These are phyloP conservation scores for Skeletonema potamos DNA, from an alignment of 108 stramenopile genomes.

Conservation along the genomic window DNA sequence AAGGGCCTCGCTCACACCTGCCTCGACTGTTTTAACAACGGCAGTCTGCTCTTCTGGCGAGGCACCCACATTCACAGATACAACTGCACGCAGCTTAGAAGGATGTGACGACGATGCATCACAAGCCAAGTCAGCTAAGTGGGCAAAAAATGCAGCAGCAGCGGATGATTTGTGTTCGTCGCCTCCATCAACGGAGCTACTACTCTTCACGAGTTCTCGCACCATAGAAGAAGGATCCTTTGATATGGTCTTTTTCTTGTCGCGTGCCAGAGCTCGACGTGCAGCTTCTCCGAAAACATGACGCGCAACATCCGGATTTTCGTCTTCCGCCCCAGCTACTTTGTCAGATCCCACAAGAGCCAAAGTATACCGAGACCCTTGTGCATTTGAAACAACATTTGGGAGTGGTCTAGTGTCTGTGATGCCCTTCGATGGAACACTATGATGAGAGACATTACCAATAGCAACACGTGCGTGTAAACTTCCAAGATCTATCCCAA, in stretches of 20 bases:
- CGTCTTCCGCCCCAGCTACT: conserved; percentile 7
- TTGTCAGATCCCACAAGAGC: conserved; percentile 45
- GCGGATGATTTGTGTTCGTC: conserved; percentile 22
- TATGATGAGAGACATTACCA: conserved; percentile 31
- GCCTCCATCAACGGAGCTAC: conserved; percentile 12
- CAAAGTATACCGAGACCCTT: conserved; percentile 49
- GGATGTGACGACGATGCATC: conserved; percentile 53
- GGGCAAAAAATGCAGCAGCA: conserved; percentile 47
- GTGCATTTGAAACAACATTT: conserved; percentile 46
- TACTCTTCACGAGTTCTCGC: conserved; percentile 35
- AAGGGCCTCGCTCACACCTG: conserved; percentile 37
- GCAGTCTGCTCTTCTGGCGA: conserved; percentile 39
- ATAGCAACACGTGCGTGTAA: conserved; percentile 52
- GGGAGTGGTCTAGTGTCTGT: conserved; percentile 33
- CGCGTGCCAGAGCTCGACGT: conserved; percentile 35
- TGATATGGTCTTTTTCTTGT: conserved; percentile 41
- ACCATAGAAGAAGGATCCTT: conserved; percentile 45
- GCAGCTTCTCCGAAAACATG: conserved; percentile 55
- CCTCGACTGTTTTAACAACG: conserved; percentile 36
- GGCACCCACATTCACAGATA: conserved; percentile 39
- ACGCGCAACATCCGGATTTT: conserved; percentile 11
- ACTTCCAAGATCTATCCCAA: conserved; percentile 53
- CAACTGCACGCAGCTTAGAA: conserved; percentile 45
- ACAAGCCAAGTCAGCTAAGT: conserved; percentile 49
- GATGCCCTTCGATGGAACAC: conserved; percentile 22